phyloP scores from a whole-genome alignment of 176 grass and related monocot genomes.

The Hordeum vulgare region MorexV3_pseudomolecules_assembly NC_058520.1:358156086-358156585 shows the following conservation, averaged over 20 bases:
- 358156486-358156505: background rate
- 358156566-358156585: slow-evolving; percentile 81
- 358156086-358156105: too few relatives aligned
- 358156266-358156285: slow-evolving; percentile 87
- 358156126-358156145: slow-evolving; percentile 93
- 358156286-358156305: slow-evolving; percentile 80
- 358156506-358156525: background rate
- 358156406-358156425: slow-evolving; percentile 79
- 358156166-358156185: slow-evolving; percentile 76
- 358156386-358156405: slow-evolving; percentile 99
- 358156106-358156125: too few relatives aligned
- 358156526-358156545: slow-evolving; percentile 83
- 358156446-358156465: background rate
- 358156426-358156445: slow-evolving; percentile 58
- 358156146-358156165: slow-evolving; percentile 88
- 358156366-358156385: slow-evolving; percentile 95
- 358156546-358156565: slow-evolving; percentile 89
- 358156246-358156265: slow-evolving; percentile 83
- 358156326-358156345: slow-evolving; percentile 80
- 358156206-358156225: slow-evolving; percentile 84
- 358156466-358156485: background rate
- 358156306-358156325: slow-evolving; percentile 80
- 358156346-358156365: slow-evolving; percentile 93
- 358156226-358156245: slow-evolving; percentile 78
- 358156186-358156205: slow-evolving; percentile 80